Evolutionary conservation across 139 green algal genomes (phyloP).

Genomic region (Closterium sp.): DNA sequence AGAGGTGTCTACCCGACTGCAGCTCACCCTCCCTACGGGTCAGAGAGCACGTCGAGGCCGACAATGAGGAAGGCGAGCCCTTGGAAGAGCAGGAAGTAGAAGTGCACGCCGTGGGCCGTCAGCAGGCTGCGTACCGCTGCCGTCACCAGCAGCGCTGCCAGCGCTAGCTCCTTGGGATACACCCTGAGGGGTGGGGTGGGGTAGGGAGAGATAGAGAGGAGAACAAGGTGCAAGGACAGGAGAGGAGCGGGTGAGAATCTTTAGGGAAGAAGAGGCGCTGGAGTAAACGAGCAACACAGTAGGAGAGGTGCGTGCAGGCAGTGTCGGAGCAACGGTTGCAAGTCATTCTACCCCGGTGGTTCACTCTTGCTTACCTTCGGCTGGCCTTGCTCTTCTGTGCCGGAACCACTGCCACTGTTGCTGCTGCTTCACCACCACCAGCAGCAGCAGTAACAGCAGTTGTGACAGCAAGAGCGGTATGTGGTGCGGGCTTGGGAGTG

Average conservation of each 20-base stretch:
- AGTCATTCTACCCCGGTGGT: too few species aligned
- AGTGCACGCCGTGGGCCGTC: constrained; percentile 36
- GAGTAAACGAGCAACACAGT: neutral
- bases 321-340: too few species aligned
- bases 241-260: neutral
- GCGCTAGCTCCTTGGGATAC: constrained; percentile 43
- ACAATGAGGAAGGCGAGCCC: constrained; percentile 35
- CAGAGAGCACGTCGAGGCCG: constrained; percentile 27
- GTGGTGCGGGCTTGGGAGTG: neutral
- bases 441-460: neutral
- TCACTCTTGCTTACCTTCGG: neutral
- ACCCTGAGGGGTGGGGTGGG: neutral
- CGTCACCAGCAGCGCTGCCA: constrained; percentile 32
- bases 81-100: constrained; percentile 52
- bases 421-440: neutral
- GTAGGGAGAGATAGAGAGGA: neutral
- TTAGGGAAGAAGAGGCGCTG: neutral
- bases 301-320: too few species aligned
- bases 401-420: neutral
- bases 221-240: neutral
- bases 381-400: neutral
- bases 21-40: neutral
- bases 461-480: neutral
- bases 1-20: too few species aligned
- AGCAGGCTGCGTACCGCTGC: constrained; percentile 31